phyloP scores from a whole-genome alignment of 129 eudicot genomes.

The Tagetes patula region DNA sequence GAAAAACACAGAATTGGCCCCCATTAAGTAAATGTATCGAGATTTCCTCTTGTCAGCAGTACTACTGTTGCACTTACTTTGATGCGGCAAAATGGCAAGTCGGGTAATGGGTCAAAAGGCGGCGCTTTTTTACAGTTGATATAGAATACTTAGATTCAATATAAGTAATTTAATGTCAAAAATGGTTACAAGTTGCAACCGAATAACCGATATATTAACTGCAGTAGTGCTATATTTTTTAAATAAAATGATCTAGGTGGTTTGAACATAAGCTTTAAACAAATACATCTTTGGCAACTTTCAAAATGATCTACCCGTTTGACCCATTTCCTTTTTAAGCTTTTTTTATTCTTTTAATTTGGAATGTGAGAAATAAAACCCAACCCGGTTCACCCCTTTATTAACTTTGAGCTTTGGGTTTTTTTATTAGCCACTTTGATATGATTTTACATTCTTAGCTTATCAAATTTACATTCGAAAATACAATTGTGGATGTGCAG shows the following conservation, averaged over 20 bases:
- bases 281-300: neutral
- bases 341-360: neutral
- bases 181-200: neutral
- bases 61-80: neutral
- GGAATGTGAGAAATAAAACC: neutral
- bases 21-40: neutral
- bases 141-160: neutral
- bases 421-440: conserved; percentile 2
- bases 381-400: neutral
- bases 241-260: neutral
- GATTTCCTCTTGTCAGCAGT: neutral
- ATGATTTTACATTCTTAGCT: conserved; percentile 13
- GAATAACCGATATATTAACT: neutral
- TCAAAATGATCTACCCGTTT: neutral
- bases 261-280: neutral
- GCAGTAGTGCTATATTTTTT: neutral
- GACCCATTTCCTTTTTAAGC: conserved; percentile 1
- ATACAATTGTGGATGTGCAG: conserved; percentile 44
- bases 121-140: neutral
- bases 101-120: neutral
- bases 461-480: neutral
- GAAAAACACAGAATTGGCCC: neutral
- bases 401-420: neutral
- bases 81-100: neutral
- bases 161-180: neutral